phyloP scores from a whole-genome alignment of 257 asterid species.

The Nicotiana tabacum region DNA sequence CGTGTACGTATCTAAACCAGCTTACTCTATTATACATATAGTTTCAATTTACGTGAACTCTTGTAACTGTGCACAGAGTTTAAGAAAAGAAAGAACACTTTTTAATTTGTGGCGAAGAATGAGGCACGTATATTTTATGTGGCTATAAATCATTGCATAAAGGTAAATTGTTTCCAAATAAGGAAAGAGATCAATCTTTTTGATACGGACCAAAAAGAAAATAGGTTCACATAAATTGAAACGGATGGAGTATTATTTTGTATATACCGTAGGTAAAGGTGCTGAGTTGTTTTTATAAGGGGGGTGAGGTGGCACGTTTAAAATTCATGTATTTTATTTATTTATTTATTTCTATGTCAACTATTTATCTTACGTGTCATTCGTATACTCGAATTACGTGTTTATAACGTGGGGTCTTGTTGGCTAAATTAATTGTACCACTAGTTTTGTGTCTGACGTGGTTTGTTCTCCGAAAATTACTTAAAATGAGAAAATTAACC shows the following conservation, averaged over 20 bases:
- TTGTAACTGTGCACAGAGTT: too few species aligned
- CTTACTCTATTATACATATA: neutral
- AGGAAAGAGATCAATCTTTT: too few species aligned
- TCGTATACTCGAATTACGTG: slow-evolving; percentile 26
- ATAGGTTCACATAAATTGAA: too few species aligned
- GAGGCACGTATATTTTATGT: too few species aligned
- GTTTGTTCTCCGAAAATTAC: slow-evolving; percentile 12
- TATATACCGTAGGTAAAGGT: neutral
- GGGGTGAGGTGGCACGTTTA: slow-evolving; percentile 53
- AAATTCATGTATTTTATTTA: slow-evolving; percentile 18
- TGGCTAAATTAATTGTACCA: slow-evolving; percentile 29
- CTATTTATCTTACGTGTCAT: slow-evolving; percentile 51
- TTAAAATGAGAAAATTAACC: slow-evolving; percentile 19
- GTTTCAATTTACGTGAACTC: too few species aligned
- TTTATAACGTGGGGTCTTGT: slow-evolving; percentile 20
- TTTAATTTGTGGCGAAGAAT: too few species aligned
- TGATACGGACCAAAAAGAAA: too few species aligned
- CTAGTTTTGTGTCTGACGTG: slow-evolving; percentile 76
- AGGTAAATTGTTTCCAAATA: too few species aligned
- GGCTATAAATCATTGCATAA: too few species aligned
- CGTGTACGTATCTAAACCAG: slow-evolving; percentile 43
- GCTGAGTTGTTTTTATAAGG: neutral
- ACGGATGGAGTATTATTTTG: neutral
- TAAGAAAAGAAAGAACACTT: too few species aligned
- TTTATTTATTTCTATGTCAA: slow-evolving; percentile 28